A percentile compares a stretch with the other conserved stretches of the same genome.
Evolutionary conservation across 1,284 basidiomycete species (phyloP).

Genomic region (Laetiporus sulphureus): DNA sequence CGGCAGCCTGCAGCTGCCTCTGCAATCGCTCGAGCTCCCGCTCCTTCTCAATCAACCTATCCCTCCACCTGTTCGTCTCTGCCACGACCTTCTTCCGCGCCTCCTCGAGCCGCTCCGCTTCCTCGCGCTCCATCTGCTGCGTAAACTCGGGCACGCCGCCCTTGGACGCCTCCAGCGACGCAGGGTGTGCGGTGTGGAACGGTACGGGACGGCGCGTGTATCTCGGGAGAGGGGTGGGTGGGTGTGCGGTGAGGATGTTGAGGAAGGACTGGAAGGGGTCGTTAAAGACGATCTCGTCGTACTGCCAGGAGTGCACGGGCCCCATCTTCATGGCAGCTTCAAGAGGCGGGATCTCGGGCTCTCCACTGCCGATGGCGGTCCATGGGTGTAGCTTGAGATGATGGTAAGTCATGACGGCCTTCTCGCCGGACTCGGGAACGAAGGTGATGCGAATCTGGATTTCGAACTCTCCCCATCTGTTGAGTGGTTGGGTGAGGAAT

Average conservation of each 20-base stretch:
- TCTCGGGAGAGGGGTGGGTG: slow-evolving; percentile 79
- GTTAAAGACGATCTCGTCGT: slow-evolving; percentile 96
- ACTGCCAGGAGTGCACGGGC: slow-evolving; percentile 97
- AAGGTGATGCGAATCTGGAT: slow-evolving; percentile 93
- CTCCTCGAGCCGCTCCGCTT: slow-evolving; percentile 74
- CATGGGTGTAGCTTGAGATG: slow-evolving; percentile 97
- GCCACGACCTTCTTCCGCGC: slow-evolving; percentile 64
- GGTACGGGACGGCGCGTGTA: slow-evolving; percentile 58
- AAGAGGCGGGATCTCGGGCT: slow-evolving; percentile 57
- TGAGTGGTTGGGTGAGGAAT: neutral
- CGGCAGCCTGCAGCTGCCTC: slow-evolving; percentile 35
- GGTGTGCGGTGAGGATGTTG: slow-evolving; percentile 73
- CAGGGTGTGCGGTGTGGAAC: slow-evolving; percentile 61
- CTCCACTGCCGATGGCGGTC: slow-evolving; percentile 44
- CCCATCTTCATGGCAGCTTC: slow-evolving; percentile 58
- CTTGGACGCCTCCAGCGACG: slow-evolving; percentile 55
- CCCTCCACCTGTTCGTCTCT: slow-evolving; percentile 58
- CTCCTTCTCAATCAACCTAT: slow-evolving; percentile 64
- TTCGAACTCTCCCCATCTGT: slow-evolving; percentile 99
- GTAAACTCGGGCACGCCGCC: slow-evolving; percentile 77
- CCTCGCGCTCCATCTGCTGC: slow-evolving; percentile 78
- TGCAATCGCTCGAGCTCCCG: slow-evolving; percentile 61
- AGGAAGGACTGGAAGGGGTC: slow-evolving; percentile 92
- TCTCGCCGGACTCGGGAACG: slow-evolving; percentile 88
- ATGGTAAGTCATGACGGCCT: slow-evolving; percentile 83